Base-by-base conservation (phyloP, 768 basidiomycete species). In the Heimioporus sp. region DNA sequence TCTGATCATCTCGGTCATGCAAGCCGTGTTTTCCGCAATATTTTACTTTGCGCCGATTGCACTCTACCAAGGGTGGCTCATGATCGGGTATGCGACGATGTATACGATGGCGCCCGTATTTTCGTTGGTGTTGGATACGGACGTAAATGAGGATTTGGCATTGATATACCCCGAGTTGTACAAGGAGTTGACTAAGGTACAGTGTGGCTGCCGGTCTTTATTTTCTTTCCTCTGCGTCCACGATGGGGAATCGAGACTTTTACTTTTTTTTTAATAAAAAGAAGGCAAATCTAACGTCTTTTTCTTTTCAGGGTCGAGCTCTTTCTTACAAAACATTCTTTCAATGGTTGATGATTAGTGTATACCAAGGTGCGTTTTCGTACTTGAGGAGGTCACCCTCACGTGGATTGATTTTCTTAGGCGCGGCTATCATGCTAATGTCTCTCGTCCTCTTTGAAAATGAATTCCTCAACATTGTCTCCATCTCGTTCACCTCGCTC, bases 51-150 rank as follows among this genome's bases (percentile, higher is more conserved):
- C 91, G 15, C 96, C 97, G 3, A 98, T 99, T 58, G 95, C 96
- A 1, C 71, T 99, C 50, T 99, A 98, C 69, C 97, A 98, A 63
- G 96, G 95, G 0, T 99, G 94, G 94, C 74, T 99, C 49, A 88
- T 98, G 86, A 92, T 89, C 30, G 96, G 97, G 12, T 97, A 97
- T 68, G 94, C 93, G 17, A 96, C 94, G 8, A 76, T 94, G 13
- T 96, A 98, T 65, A 98, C 96, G 7, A 98, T 98, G 95, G 92
- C 92, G 0, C 97, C 96, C 1, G 95, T 98, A 13, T 98, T 98
- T 72, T 98, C 97, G 39, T 78, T 98, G 49, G 97, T 99, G 9
- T 76, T 98, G 50, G 97, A 99, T 70, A 81, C 85, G 36, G 97
- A 99, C 66, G 91, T 99, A 48, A 98, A 85, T 66, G 93, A 98